Evolutionary conservation across 257 asterid species (phyloP).

Genomic region (Solanum clarkiae): DNA sequence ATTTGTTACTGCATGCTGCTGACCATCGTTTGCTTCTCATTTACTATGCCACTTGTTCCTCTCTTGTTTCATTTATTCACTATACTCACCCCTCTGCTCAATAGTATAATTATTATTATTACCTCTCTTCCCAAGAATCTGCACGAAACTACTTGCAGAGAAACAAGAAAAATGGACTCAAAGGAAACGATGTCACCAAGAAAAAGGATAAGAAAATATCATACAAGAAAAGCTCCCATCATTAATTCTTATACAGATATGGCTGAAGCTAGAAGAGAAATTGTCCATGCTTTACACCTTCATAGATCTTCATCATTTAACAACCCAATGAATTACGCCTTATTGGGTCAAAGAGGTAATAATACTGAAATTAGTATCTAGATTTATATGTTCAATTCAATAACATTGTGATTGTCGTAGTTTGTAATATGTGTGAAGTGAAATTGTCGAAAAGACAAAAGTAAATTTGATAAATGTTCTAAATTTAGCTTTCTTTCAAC

Average conservation of each 20-base stretch:
- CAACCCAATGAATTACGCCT: background rate
- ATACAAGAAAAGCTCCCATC: constrained; percentile 11
- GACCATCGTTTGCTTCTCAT: background rate
- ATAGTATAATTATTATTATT: background rate
- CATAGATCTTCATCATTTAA: constrained; percentile 9
- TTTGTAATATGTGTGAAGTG: background rate
- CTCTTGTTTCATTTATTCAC: background rate
- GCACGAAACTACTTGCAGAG: background rate
- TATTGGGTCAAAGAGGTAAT: background rate
- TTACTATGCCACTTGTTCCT: constrained; percentile 1
- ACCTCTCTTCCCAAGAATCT: background rate
- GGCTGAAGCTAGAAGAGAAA: constrained; percentile 36
- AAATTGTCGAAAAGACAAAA: background rate
- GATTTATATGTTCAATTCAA: no score
- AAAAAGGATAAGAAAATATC: constrained; percentile 3
- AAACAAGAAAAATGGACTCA: background rate
- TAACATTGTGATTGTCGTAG: background rate
- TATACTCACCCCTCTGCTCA: background rate
- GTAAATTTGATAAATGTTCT: background rate
- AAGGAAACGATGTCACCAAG: constrained; percentile 2
- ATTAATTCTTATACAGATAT: constrained; percentile 3
- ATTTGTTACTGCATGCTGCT: background rate
- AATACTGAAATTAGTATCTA: background rate
- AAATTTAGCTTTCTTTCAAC: background rate
- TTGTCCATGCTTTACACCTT: constrained; percentile 22